Percentiles rank a stretch among this genome's conserved stretches.
Evolutionary conservation across 345 rosid species (phyloP).

Genomic region (Linum lewisii): DNA sequence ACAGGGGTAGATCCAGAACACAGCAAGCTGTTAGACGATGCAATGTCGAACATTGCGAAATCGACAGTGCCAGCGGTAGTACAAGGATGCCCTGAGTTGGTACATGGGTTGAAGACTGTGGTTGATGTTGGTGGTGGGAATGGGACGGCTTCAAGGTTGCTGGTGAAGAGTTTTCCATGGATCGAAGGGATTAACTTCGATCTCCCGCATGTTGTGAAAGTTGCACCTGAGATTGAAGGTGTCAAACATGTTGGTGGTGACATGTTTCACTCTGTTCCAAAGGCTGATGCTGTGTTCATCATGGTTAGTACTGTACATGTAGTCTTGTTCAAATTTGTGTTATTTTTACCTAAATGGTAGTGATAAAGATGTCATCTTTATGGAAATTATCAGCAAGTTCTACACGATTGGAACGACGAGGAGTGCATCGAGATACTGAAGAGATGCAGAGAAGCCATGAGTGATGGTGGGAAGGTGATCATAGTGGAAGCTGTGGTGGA

Average conservation of each 20-base stretch:
- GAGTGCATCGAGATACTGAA: slow-evolving; percentile 54
- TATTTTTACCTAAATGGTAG: too few relatives aligned
- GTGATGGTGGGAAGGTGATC: slow-evolving; percentile 38
- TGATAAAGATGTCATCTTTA: too few relatives aligned
- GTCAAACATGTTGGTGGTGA: slow-evolving; percentile 54
- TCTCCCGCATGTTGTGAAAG: slow-evolving; percentile 53
- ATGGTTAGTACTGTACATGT: slow-evolving; percentile 31
- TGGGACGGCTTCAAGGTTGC: slow-evolving; percentile 39
- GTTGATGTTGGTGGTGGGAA: slow-evolving; percentile 73
- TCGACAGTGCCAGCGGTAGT: slow-evolving; percentile 25
- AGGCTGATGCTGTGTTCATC: slow-evolving; percentile 45
- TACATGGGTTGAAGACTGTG: slow-evolving; percentile 42
- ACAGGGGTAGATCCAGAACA: slow-evolving; percentile 27
- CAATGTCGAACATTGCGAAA: slow-evolving; percentile 58
- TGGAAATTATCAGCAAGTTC: slow-evolving; percentile 37
- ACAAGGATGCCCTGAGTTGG: slow-evolving; percentile 34
- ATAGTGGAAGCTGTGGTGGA: slow-evolving; percentile 46
- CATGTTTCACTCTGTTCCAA: slow-evolving; percentile 51
- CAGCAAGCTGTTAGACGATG: slow-evolving; percentile 38
- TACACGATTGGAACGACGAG: slow-evolving; percentile 66
- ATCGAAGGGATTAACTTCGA: slow-evolving; percentile 60
- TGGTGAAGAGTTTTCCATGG: slow-evolving; percentile 53
- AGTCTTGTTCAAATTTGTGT: too few relatives aligned
- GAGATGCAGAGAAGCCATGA: slow-evolving; percentile 54
- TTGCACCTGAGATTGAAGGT: slow-evolving; percentile 31